Evolutionary conservation across 2,329 filamentous ascomycete species (phyloP).

Genomic region (Pseudogymnoascus sp.): DNA sequence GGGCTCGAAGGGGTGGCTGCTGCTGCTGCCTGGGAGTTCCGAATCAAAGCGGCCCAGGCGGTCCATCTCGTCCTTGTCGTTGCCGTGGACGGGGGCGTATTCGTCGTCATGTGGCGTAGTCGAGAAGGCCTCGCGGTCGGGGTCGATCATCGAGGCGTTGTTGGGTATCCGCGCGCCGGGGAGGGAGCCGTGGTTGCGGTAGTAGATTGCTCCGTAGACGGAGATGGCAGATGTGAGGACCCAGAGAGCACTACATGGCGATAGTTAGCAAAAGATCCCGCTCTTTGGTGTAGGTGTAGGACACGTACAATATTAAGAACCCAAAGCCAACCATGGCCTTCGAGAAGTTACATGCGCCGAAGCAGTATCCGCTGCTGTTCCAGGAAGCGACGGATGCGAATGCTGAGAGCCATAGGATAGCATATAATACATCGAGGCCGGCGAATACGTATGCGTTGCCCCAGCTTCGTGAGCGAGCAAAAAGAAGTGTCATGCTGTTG

Average conservation of each 20-base stretch:
- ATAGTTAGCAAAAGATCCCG: not conserved
- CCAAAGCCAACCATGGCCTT: conserved; percentile 55
- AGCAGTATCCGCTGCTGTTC: conserved; percentile 49
- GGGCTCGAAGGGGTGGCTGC: not conserved
- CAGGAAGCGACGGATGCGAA: conserved; percentile 59
- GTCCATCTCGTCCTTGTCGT: conserved; percentile 36
- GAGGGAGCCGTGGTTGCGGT: conserved; percentile 51
- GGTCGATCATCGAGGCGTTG: conserved; percentile 47
- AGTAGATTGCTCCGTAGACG: conserved; percentile 53
- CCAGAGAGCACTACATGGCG: conserved; percentile 45
- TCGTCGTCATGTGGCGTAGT: conserved; percentile 60
- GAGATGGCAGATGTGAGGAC: conserved; percentile 46
- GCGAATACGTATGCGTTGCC: conserved; percentile 57
- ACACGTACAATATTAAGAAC: conserved; percentile 52
- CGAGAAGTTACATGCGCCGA: conserved; percentile 49
- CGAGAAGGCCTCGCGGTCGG: conserved; percentile 63
- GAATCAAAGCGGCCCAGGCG: conserved; percentile 3
- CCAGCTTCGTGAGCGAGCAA: conserved; percentile 51
- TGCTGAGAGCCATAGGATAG: conserved; percentile 57
- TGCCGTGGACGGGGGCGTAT: conserved; percentile 53
- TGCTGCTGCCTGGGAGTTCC: not conserved
- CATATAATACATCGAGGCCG: conserved; percentile 47
- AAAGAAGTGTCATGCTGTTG: conserved; percentile 56
- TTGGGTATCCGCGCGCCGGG: conserved; percentile 42
- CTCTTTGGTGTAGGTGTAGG: not conserved